Conservation (phyloP, 2,329 filamentous ascomycete genomes). For the Clarireedia hainanense region DNA sequence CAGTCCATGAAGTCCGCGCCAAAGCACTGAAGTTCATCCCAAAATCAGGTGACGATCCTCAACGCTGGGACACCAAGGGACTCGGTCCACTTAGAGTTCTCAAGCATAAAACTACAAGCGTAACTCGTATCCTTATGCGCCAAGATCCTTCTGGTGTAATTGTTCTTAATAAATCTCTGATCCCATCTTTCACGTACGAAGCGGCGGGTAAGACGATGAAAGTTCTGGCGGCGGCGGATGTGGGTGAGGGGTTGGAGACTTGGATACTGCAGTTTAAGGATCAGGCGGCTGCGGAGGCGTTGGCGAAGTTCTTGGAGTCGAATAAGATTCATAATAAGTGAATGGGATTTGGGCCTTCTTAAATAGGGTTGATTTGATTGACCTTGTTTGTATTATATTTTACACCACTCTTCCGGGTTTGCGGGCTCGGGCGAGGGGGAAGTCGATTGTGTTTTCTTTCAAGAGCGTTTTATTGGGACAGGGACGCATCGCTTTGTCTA, state of each 20-base stretch:
- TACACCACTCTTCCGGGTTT: background rate
- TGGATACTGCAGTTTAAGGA: conserved; percentile 68
- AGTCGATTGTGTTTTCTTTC: no score
- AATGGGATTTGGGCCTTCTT: background rate
- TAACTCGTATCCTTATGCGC: conserved; percentile 61
- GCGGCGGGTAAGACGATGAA: conserved; percentile 53
- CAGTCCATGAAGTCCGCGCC: conserved; percentile 61
- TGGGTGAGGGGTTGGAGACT: conserved; percentile 53
- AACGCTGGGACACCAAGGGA: conserved; percentile 61
- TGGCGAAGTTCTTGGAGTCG: conserved; percentile 26
- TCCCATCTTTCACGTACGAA: conserved; percentile 56
- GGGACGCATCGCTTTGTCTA: no score
- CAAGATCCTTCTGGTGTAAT: conserved; percentile 69
- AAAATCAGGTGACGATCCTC: conserved; percentile 41
- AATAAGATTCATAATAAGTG: conserved; percentile 3
- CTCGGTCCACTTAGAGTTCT: conserved; percentile 65
- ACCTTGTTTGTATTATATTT: background rate
- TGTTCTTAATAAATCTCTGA: conserved; percentile 61
- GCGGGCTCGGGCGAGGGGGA: no score
- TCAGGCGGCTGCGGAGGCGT: conserved; percentile 39
- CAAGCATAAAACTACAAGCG: conserved; percentile 61
- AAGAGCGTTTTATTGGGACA: no score
- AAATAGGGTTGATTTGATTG: background rate
- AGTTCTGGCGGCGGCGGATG: conserved; percentile 48
- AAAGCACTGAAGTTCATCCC: conserved; percentile 58